These are phyloP conservation scores for Terfezia boudieri DNA, from an alignment of 495 filamentous ascomycete genomes.

Conservation along the genomic window DNA sequence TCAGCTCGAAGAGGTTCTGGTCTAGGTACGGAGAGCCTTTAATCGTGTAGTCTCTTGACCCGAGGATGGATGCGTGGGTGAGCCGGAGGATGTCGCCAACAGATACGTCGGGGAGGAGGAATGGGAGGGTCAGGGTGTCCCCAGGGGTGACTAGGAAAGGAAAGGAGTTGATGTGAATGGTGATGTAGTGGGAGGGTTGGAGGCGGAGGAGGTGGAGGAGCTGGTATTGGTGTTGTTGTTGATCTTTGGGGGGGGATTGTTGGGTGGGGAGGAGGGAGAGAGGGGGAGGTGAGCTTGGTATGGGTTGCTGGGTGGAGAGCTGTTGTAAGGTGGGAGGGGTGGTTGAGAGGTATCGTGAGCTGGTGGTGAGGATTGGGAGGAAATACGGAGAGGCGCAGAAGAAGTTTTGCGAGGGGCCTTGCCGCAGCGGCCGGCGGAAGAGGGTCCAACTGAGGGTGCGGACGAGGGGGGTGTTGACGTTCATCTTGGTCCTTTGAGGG, in stretches of 20 bases:
- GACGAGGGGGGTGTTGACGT: constrained; percentile 76
- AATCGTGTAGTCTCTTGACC: constrained; percentile 75
- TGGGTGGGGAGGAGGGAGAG: constrained; percentile 76
- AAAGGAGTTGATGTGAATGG: constrained; percentile 59
- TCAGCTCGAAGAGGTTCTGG: constrained; percentile 59
- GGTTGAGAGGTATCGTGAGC: not conserved
- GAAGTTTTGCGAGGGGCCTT: too few relatives aligned
- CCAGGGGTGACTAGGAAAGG: constrained; percentile 81
- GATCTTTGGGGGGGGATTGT: not conserved
- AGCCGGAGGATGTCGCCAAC: constrained; percentile 71
- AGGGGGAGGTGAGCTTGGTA: constrained; percentile 61
- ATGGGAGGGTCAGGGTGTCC: constrained; percentile 79
- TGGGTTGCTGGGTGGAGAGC: constrained; percentile 54
- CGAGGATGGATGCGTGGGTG: constrained; percentile 55
- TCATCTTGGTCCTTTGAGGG: constrained; percentile 29
- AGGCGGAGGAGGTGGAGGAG: constrained; percentile 49
- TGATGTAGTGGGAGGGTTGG: constrained; percentile 70
- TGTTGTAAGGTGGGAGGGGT: constrained; percentile 48
- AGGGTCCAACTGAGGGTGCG: constrained; percentile 37
- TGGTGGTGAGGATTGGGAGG: not conserved
- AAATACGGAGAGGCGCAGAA: too few relatives aligned
- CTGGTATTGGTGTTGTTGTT: not conserved
- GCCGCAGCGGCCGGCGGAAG: too few relatives aligned
- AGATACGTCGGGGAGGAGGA: constrained; percentile 62
- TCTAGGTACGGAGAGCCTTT: constrained; percentile 59